Evolutionary conservation across 345 rosid genomes (phyloP).

Genomic region (Raphanus raphanistrum): DNA sequence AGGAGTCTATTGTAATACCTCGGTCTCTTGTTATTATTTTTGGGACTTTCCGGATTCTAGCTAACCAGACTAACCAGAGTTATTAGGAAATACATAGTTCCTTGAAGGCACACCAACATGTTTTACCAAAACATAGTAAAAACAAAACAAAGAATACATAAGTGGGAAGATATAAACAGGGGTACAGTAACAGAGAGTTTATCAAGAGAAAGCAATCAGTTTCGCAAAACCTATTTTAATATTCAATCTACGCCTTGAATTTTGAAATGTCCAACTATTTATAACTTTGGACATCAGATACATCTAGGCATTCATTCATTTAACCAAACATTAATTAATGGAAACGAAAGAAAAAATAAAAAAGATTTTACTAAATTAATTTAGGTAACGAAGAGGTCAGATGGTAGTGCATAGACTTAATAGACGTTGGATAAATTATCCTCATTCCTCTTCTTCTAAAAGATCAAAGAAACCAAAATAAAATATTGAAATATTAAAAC

Average conservation of each 20-base stretch:
- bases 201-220: conserved; percentile 51
- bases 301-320: conserved; percentile 47
- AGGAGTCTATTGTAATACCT: too few species aligned
- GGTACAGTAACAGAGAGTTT: conserved; percentile 66
- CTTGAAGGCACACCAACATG: not conserved
- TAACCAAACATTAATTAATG: not conserved
- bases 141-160: too few species aligned
- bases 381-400: conserved; percentile 52
- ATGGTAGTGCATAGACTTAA: conserved; percentile 72
- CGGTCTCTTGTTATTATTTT: too few species aligned
- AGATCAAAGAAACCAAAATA: not conserved
- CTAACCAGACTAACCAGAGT: too few species aligned
- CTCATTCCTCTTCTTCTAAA: conserved; percentile 47
- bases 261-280: conserved; percentile 64
- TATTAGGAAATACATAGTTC: too few species aligned
- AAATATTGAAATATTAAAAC: not conserved
- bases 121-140: not conserved
- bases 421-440: conserved; percentile 65
- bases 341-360: too few species aligned
- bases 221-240: conserved; percentile 64
- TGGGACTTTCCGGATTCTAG: too few species aligned
- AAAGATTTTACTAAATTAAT: too few species aligned
- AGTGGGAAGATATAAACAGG: conserved; percentile 51
- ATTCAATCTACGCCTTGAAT: conserved; percentile 55
- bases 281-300: conserved; percentile 68